These are phyloP conservation scores for Diospyros lotus DNA, from an alignment of 148 eudicot genomes.

Conservation along the genomic window DNA sequence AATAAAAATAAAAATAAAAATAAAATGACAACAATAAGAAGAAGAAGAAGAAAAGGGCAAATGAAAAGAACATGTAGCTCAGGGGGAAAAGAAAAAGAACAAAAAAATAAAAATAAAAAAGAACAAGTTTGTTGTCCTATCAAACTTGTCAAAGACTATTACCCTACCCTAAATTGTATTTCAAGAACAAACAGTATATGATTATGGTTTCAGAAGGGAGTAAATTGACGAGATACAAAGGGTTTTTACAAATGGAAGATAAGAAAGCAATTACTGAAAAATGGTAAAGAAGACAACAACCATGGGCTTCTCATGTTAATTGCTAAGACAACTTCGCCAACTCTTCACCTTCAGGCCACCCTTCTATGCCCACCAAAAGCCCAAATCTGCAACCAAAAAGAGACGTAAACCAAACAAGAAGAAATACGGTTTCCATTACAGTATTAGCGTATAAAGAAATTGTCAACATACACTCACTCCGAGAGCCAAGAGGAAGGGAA, in stretches of 20 bases:
- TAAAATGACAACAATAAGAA: too few relatives aligned
- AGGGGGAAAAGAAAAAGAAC: too few relatives aligned
- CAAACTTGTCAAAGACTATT: conserved; percentile 1
- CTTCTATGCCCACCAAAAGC: conserved; percentile 82
- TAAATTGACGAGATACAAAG: not conserved
- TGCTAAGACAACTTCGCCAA: not conserved
- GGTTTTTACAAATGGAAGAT: not conserved
- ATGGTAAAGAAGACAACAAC: not conserved
- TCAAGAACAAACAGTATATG: not conserved
- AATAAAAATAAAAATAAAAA: too few relatives aligned
- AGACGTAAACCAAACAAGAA: conserved; percentile 3
- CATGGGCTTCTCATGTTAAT: not conserved
- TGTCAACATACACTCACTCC: too few relatives aligned
- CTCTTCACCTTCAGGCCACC: conserved; percentile 43
- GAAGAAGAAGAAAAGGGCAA: not conserved
- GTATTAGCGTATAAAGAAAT: too few relatives aligned
- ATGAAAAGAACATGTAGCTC: not conserved
- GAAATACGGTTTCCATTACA: not conserved
- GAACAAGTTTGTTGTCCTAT: not conserved
- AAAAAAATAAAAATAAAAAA: not conserved
- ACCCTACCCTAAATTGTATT: not conserved
- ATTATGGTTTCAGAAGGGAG: not conserved
- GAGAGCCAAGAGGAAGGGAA: too few relatives aligned
- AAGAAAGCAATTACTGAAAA: not conserved
- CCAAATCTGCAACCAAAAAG: conserved; percentile 59